Base-by-base conservation (phyloP, 495 filamentous ascomycete genomes). In the Trichoderma asperelloides region DNA sequence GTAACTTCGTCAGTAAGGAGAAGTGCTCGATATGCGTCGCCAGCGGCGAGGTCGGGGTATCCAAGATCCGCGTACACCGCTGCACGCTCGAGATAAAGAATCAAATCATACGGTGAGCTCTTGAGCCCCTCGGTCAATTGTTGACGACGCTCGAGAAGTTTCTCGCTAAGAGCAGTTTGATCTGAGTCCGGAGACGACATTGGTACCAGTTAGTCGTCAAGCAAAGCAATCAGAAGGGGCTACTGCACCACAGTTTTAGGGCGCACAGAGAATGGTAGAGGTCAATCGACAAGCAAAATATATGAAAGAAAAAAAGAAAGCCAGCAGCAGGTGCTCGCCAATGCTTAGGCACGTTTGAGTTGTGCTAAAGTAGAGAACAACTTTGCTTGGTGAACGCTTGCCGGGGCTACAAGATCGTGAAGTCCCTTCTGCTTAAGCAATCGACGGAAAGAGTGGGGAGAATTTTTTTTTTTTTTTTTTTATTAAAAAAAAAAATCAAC, bases 1-100 rank as follows among this genome's bases (percentile, higher is more conserved):
- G 82, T 74, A 28, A 93, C 83, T 65, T 94, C 92, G 71, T 98
- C 95, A 23, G 88, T 80, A 51, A 98, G 79, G 13, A 96, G 85
- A 2, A 98, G 83, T 2, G 93, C 91, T 51, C 90, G 88, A 75
- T 98, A 98, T 2, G 92, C 91, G 76, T 97, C 95, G 49, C 91
- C 92, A 30, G 89, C 89, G 3, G 91, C 91, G 18, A 98, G 83
- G 75, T 98, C 95, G 2, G 91, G 91, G 76, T 95, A 97, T 41
- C 87, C 90, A 39, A 97, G 84, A 66, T 87, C 75, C 47, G 88
- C 80, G 75, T 97, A 87, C 37, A 87, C 79, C 37, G 83, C 76
- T 33, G 91, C 90, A 30, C 93, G 85, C 68, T 87, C 79, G 51
- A 96, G 79, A 72, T 94, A 92, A 21, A 87, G 80, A 65, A 89